These are phyloP conservation scores for Neoscytalidium dimidiatum DNA, from an alignment of 2,329 filamentous ascomycete species.

Conservation along the genomic window DNA sequence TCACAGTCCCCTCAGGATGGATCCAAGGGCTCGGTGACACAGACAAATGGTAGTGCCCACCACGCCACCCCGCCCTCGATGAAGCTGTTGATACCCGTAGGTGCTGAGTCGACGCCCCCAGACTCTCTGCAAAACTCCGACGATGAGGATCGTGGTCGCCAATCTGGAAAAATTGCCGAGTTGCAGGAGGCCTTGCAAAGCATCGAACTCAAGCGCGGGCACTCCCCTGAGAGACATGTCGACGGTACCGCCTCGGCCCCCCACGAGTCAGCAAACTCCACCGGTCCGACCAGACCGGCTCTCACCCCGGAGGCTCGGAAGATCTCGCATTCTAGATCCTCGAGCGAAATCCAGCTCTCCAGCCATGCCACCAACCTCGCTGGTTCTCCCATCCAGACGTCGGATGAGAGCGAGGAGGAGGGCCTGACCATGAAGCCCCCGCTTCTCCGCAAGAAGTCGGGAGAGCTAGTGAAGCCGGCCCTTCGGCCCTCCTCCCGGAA, in stretches of 20 bases:
- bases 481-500: slow-evolving; percentile 72
- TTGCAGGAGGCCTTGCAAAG: slow-evolving; percentile 81
- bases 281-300: slow-evolving; percentile 31
- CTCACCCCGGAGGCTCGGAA: slow-evolving; percentile 59
- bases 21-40: slow-evolving; percentile 32
- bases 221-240: slow-evolving; percentile 53
- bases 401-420: slow-evolving; percentile 52
- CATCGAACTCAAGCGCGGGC: slow-evolving; percentile 66
- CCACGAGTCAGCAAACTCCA: slow-evolving; percentile 23
- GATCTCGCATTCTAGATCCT: slow-evolving; percentile 62
- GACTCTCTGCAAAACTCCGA: slow-evolving; percentile 81
- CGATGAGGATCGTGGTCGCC: slow-evolving; percentile 70
- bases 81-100: slow-evolving; percentile 62
- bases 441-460: slow-evolving; percentile 97
- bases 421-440: slow-evolving; percentile 70
- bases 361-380: slow-evolving; percentile 39
- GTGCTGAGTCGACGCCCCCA: slow-evolving; percentile 86
- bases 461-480: slow-evolving; percentile 91
- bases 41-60: slow-evolving; percentile 64
- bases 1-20: slow-evolving; percentile 29
- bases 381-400: slow-evolving; percentile 46
- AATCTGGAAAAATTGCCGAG: slow-evolving; percentile 57
- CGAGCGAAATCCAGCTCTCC: slow-evolving; percentile 57
- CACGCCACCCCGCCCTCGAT: slow-evolving; percentile 56
- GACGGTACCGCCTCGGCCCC: slow-evolving; percentile 25